These are phyloP conservation scores for Kodamaea laetipori DNA, from an alignment of 805 yeast genomes.

Conservation along the genomic window DNA sequence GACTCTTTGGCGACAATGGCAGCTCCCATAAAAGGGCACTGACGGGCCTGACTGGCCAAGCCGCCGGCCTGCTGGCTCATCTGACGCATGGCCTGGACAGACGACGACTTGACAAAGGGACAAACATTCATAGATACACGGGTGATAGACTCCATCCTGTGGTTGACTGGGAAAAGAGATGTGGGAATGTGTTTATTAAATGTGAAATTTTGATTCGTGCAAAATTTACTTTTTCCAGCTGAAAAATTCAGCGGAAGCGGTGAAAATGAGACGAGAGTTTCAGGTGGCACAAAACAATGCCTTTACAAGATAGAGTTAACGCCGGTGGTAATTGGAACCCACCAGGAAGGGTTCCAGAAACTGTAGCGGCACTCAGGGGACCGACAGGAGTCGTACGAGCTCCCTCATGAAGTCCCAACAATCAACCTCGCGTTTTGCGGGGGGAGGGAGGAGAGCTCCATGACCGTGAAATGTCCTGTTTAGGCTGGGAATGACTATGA, in stretches of 20 bases:
- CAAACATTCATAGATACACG: conserved; percentile 77
- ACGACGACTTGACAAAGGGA: conserved; percentile 73
- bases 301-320: background rate
- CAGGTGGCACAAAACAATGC: background rate
- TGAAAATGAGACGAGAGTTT: background rate
- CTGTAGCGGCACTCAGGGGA: too few relatives aligned
- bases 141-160: conserved; percentile 72
- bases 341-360: too few relatives aligned
- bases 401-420: too few relatives aligned
- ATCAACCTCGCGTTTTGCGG: too few relatives aligned
- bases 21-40: conserved; percentile 90
- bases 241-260: conserved; percentile 1
- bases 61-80: conserved; percentile 46
- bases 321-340: too few relatives aligned
- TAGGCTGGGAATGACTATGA: too few relatives aligned
- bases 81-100: conserved; percentile 60
- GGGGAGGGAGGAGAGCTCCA: too few relatives aligned
- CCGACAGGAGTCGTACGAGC: too few relatives aligned
- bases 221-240: conserved; percentile 3
- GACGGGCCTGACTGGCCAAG: conserved; percentile 60
- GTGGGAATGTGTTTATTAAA: conserved; percentile 8
- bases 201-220: conserved; percentile 12
- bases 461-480: too few relatives aligned
- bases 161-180: background rate
- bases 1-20: conserved; percentile 56